Evolutionary conservation across 441 rosid genomes (phyloP).

Genomic region (Arabidopsis lyrata): DNA sequence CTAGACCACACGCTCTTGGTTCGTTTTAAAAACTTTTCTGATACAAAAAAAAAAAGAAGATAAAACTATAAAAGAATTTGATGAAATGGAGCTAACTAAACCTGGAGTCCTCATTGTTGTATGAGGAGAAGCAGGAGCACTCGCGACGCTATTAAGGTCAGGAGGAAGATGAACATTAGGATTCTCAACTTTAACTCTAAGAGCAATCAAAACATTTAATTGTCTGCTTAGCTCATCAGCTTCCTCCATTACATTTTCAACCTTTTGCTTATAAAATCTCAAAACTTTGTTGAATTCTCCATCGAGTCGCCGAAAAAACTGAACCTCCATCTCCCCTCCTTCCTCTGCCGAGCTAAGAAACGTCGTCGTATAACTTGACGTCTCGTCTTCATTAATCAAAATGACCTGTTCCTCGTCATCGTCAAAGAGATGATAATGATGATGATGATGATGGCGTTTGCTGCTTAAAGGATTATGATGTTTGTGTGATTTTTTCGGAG

Average conservation of each 20-base stretch:
- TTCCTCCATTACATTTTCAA: conserved; percentile 59
- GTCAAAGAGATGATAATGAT: conserved; percentile 41
- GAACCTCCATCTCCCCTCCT: conserved; percentile 67
- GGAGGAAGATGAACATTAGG: conserved; percentile 48
- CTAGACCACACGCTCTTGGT: background rate
- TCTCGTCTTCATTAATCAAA: conserved; percentile 50
- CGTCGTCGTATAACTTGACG: conserved; percentile 49
- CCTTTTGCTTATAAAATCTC: conserved; percentile 60
- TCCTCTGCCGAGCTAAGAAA: conserved; percentile 61
- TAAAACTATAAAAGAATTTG: too few species aligned
- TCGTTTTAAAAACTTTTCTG: background rate
- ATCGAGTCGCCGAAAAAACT: conserved; percentile 72
- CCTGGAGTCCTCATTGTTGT: conserved; percentile 43
- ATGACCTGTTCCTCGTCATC: conserved; percentile 63
- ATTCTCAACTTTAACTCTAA: conserved; percentile 70
- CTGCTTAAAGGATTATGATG: conserved; percentile 31
- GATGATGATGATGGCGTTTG: conserved; percentile 35
- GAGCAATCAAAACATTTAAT: conserved; percentile 80
- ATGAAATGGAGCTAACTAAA: background rate
- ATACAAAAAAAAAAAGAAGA: background rate
- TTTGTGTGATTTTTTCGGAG: conserved; percentile 45
- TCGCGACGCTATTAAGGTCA: conserved; percentile 27
- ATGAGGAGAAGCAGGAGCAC: conserved; percentile 43
- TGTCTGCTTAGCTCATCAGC: conserved; percentile 78
- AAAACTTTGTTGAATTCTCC: conserved; percentile 75